phyloP scores from a whole-genome alignment of 345 rosid species.

The Turnera subulata region DNA sequence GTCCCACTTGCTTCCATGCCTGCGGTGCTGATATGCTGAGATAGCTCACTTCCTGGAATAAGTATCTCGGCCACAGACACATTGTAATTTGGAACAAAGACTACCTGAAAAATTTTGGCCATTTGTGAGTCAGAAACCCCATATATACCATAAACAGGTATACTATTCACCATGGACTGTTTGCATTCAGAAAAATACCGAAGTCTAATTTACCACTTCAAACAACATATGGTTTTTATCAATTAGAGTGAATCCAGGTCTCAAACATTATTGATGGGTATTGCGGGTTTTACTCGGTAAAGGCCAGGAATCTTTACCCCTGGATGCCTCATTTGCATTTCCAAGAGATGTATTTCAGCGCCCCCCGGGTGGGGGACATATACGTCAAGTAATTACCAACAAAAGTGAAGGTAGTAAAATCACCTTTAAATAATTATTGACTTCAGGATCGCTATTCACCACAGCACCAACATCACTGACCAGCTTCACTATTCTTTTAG shows the following conservation, averaged over 20 bases:
- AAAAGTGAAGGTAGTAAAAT: not conserved
- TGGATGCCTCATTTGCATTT: not conserved
- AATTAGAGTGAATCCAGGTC: too few species aligned
- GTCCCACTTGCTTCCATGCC: slow-evolving; percentile 99
- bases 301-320: too few species aligned
- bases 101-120: slow-evolving; percentile 51
- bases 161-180: too few species aligned
- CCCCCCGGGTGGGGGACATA: not conserved
- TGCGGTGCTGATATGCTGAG: slow-evolving; percentile 97
- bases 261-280: too few species aligned
- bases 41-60: slow-evolving; percentile 95
- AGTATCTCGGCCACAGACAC: slow-evolving; percentile 93
- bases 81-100: slow-evolving; percentile 94
- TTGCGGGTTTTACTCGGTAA: too few species aligned
- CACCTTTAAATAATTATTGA: slow-evolving; percentile 85
- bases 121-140: not conserved
- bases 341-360: not conserved
- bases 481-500: slow-evolving; percentile 90
- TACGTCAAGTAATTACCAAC: not conserved
- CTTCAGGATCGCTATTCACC: slow-evolving; percentile 88
- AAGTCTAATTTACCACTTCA: not conserved
- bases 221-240: too few species aligned
- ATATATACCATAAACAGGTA: not conserved
- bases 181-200: too few species aligned
- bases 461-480: slow-evolving; percentile 91